Conservation (phyloP, 257 asterid genomes). For the Nicotiana obtusifolia region DNA sequence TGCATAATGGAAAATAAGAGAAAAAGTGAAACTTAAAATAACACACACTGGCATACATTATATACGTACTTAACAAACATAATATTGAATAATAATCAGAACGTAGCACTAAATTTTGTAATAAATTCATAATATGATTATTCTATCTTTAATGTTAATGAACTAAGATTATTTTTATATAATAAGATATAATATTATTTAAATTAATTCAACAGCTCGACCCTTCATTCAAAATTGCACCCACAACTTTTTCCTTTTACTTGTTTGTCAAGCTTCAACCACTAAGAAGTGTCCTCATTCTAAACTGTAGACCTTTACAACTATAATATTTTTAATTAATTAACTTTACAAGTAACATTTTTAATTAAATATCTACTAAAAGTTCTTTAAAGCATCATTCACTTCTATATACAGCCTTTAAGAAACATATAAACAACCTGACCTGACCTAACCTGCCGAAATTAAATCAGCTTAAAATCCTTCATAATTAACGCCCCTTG, state of each 20-base stretch:
- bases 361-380: neutral
- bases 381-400: neutral
- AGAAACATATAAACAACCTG: neutral
- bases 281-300: neutral
- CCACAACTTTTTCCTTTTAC: neutral
- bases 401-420: neutral
- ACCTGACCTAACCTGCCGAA: neutral
- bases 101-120: no score
- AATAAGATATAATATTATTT: no score
- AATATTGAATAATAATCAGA: no score
- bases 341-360: neutral
- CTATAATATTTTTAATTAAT: neutral
- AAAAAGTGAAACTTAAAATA: no score
- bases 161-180: no score
- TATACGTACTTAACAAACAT: no score
- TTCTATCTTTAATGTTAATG: no score
- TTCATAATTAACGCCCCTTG: constrained; percentile 22
- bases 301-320: neutral
- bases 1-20: no score
- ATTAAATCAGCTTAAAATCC: neutral
- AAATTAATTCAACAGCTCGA: neutral
- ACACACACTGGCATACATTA: no score
- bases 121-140: no score
- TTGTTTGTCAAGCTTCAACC: constrained; percentile 5
- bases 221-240: constrained; percentile 4